phyloP scores from a whole-genome alignment of 352 stramenopile genomes.

The Phytophthora tentaculata region DNA sequence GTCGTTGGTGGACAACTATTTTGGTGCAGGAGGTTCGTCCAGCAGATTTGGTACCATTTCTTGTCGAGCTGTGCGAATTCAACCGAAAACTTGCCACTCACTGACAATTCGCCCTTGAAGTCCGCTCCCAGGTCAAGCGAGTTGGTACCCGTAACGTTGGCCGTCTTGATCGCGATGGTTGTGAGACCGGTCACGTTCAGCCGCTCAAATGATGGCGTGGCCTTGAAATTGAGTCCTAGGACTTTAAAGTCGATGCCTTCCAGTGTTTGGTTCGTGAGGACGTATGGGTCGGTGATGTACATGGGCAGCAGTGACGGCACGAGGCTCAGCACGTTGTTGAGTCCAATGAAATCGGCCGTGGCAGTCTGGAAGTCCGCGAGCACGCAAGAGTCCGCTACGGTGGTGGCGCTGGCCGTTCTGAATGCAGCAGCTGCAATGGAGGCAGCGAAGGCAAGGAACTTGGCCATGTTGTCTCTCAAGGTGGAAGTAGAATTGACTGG shows the following conservation, averaged over 20 bases:
- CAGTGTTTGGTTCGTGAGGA: constrained; percentile 38
- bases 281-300: constrained; percentile 39
- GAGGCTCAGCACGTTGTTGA: constrained; percentile 41
- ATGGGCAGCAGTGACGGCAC: constrained; percentile 32
- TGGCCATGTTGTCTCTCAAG: constrained; percentile 43
- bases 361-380: constrained; percentile 31
- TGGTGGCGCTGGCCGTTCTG: constrained; percentile 22
- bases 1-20: constrained; percentile 38
- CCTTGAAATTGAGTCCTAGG: constrained; percentile 35
- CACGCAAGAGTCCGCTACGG: constrained; percentile 32
- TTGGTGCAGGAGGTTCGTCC: constrained; percentile 53
- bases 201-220: constrained; percentile 39
- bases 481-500: constrained; percentile 5
- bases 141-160: constrained; percentile 50
- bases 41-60: constrained; percentile 69
- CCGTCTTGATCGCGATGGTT: constrained; percentile 37
- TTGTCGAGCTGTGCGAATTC: constrained; percentile 60
- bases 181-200: constrained; percentile 38
- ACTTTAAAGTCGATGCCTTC: constrained; percentile 38
- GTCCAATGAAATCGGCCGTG: constrained; percentile 28
- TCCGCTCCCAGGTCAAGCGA: constrained; percentile 44
- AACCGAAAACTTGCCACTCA: constrained; percentile 48
- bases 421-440: constrained; percentile 24
- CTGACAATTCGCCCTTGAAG: constrained; percentile 44
- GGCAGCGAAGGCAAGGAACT: constrained; percentile 43